phyloP scores from a whole-genome alignment of 345 rosid genomes.

The Carallia brachiata region DNA sequence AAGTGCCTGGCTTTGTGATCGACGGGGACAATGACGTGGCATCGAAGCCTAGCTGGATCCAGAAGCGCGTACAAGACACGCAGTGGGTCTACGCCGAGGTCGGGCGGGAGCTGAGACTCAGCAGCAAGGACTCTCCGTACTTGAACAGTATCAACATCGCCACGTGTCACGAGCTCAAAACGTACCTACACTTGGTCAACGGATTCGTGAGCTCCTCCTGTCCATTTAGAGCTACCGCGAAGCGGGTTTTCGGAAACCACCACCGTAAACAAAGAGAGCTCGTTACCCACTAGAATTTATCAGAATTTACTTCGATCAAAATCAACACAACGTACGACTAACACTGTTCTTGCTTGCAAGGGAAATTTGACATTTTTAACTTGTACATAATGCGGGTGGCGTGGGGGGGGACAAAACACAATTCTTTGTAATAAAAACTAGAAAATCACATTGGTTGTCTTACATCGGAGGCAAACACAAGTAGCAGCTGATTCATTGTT shows the following conservation, averaged over 20 bases:
- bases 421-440: too few species aligned
- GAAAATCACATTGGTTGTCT: too few species aligned
- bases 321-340: too few species aligned
- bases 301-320: too few species aligned
- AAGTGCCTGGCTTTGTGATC: constrained; percentile 28
- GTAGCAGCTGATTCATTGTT: too few species aligned
- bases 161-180: constrained; percentile 26
- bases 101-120: constrained; percentile 26
- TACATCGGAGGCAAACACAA: too few species aligned
- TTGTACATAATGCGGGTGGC: too few species aligned
- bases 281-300: neutral
- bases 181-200: constrained; percentile 35
- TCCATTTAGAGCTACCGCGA: constrained; percentile 42
- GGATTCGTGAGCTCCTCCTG: constrained; percentile 51
- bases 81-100: constrained; percentile 25
- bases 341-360: too few species aligned
- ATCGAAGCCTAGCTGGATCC: constrained; percentile 20
- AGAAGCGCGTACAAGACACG: constrained; percentile 22
- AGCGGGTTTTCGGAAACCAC: constrained; percentile 13
- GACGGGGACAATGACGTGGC: constrained; percentile 2
- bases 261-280: neutral
- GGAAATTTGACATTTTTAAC: too few species aligned
- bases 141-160: constrained; percentile 17
- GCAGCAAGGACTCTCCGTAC: constrained; percentile 27
- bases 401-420: too few species aligned